These are phyloP conservation scores for Pseudoturritis turrita DNA, from an alignment of 345 rosid genomes.

Conservation along the genomic window DNA sequence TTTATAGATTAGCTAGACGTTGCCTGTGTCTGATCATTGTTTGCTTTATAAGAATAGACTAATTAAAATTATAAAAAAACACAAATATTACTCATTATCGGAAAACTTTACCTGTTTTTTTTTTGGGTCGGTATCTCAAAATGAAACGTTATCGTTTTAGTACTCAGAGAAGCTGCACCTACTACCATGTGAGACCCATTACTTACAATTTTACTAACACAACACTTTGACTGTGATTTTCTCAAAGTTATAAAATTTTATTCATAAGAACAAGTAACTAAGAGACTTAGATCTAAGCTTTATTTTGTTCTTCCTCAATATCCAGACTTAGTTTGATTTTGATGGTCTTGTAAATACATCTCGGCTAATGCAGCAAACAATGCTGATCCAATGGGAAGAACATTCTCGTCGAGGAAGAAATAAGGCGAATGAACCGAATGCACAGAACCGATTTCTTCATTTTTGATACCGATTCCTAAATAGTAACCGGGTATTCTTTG, in stretches of 20 bases:
- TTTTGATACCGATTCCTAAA: conserved; percentile 62
- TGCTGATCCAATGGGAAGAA: conserved; percentile 78
- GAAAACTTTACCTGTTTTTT: too few species aligned
- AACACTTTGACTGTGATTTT: neutral
- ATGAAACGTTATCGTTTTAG: neutral
- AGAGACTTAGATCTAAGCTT: neutral
- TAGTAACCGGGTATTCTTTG: conserved; percentile 67
- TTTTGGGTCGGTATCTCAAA: neutral
- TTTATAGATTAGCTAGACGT: neutral
- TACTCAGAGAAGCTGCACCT: neutral
- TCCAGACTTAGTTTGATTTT: conserved; percentile 18
- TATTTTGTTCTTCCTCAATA: neutral
- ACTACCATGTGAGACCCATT: conserved; percentile 1
- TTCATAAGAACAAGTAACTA: neutral
- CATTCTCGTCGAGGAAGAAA: conserved; percentile 75
- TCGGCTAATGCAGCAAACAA: conserved; percentile 65
- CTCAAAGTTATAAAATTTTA: neutral
- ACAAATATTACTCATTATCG: too few species aligned
- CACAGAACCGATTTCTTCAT: conserved; percentile 59
- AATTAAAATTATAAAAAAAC: neutral
- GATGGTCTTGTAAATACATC: conserved; percentile 50
- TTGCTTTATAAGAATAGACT: neutral
- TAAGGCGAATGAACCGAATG: conserved; percentile 68
- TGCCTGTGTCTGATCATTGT: neutral
- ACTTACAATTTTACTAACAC: neutral